Base-by-base conservation (phyloP, 2,329 filamentous ascomycete genomes). In the Passalora sequoiae region DNA sequence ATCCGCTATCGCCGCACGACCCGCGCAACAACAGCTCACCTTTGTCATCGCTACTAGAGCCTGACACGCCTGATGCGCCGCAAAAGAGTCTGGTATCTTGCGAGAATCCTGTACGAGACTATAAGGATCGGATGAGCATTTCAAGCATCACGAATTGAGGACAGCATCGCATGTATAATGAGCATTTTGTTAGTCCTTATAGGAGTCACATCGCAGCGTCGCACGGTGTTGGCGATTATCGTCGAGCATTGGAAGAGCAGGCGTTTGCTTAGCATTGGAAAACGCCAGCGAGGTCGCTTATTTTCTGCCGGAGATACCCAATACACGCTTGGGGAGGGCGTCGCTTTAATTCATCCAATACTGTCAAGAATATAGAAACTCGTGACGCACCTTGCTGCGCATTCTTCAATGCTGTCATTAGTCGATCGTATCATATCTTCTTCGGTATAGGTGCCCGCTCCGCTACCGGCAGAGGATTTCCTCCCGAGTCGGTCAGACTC, bases 381-480 rank as follows among this genome's bases (percentile, higher is more conserved):
- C n/a, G n/a, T n/a, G n/a, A n/a, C n/a, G n/a, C n/a, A n/a, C n/a
- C n/a, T n/a, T n/a, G n/a, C n/a, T n/a, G n/a, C n/a, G n/a, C n/a
- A n/a, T n/a, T n/a, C n/a, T n/a, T n/a, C n/a, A n/a, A n/a, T n/a
- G n/a, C n/a, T n/a, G n/a, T n/a, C n/a, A 20, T 36, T 24, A 3
- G 8, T 30, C 19, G 16, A 13, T 31, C 32, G 10, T 16, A 17
- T 32, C 27, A 40, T 32, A 40, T 45, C 16, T 44, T 46, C 40
- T 50, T 58, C 9, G 68, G 67, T 44, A 71, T 41, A 22, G 69
- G 69, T 46, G 69, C 70, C 53, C 69, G 61, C 51, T 72, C 69
- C 43, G 68, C 65, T 43, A 62, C 56, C 36, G 69, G 69, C 49
- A 73, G 58, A 41, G 63, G 57, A 53, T 69, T 60, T 45, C 67